phyloP scores from a whole-genome alignment of 768 basidiomycete genomes.

The Lactifluus rugatus region DNA sequence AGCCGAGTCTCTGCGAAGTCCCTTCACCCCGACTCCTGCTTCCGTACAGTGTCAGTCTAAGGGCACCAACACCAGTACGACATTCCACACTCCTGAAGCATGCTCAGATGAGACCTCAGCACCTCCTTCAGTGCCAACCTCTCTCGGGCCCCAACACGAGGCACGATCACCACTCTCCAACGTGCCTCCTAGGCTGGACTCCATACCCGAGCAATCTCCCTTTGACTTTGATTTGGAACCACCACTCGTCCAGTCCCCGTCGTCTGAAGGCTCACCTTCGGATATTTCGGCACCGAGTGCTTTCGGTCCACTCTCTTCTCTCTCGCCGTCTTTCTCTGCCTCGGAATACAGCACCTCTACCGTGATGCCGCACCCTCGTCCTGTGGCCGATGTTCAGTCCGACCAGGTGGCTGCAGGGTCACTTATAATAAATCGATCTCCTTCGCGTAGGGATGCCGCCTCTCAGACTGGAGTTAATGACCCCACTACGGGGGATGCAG shows the following conservation, averaged over 20 bases:
- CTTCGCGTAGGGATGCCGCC: not conserved
- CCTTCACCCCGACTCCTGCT: slow-evolving; percentile 8
- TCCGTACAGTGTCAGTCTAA: not conserved
- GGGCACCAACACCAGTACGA: not conserved
- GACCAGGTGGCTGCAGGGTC: not conserved
- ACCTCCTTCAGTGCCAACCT: not conserved
- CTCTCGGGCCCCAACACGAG: not conserved
- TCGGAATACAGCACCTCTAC: not conserved
- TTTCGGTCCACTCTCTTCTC: not conserved
- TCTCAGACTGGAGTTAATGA: not conserved
- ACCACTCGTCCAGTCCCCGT: not conserved
- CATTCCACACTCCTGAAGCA: not conserved
- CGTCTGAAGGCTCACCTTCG: not conserved
- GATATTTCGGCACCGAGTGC: slow-evolving; percentile 1
- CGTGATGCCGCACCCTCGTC: not conserved
- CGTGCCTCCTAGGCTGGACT: not conserved
- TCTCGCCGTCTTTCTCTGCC: not conserved
- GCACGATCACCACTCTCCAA: not conserved
- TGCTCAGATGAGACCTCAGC: not conserved
- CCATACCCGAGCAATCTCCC: not conserved
- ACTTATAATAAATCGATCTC: not conserved
- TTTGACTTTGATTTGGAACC: not conserved
- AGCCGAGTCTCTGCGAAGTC: not conserved
- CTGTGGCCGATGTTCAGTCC: not conserved
- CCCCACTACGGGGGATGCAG: not conserved